Evolutionary conservation across 1,284 basidiomycete genomes (phyloP), one percentile per base, ranked within the genome.

Genomic region (Polyporus tsugae): DNA sequence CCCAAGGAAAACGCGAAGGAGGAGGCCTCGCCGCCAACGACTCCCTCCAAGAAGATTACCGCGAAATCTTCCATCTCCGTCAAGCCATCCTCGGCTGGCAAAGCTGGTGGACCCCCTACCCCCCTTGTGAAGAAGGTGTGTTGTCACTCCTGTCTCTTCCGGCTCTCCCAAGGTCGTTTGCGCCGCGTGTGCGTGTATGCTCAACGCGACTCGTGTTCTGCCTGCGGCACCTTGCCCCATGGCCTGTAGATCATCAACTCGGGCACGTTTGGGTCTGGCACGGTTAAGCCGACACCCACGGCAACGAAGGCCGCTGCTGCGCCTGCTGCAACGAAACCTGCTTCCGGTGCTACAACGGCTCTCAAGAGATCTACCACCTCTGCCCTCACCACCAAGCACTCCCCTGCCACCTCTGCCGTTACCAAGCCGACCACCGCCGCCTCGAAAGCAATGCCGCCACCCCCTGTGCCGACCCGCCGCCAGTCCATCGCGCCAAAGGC

Each of bases 91-190:
- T 71, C 78, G 59, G 79, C 77, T 67, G 89, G 87, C 78, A 70
- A 74, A 11, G 66, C 75, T 11, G 74, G 69, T 60, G 81, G 80
- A 42, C 82, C 86, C 53, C 79, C 84, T 55, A 86, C 87, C 44
- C 85, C 88, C 63, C 78, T 84, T 22, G 89, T 89, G 64, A 92
- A 89, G 81, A 92, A 89, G 86, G 91, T 89, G 74, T 67, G 84
- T 83, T 62, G 57, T 49, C 33, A 9, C 15, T 60, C 38, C 0
- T 63, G 49, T 63, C 64, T 36, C 11, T 46, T 58, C 53, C 46
- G 19, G 53, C 33, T 35, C 60, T 44, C 41, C 25, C 49, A 25
- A 25, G 11, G 60, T n/a, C 15, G 22, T 60, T 42, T 22, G 46
- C 46, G 46, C 44, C 57, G 58, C 60, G 42, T 46, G 39, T 52